Evolutionary conservation across 805 yeast species (phyloP).

Genomic region (Saccharomycopsis amapae): DNA sequence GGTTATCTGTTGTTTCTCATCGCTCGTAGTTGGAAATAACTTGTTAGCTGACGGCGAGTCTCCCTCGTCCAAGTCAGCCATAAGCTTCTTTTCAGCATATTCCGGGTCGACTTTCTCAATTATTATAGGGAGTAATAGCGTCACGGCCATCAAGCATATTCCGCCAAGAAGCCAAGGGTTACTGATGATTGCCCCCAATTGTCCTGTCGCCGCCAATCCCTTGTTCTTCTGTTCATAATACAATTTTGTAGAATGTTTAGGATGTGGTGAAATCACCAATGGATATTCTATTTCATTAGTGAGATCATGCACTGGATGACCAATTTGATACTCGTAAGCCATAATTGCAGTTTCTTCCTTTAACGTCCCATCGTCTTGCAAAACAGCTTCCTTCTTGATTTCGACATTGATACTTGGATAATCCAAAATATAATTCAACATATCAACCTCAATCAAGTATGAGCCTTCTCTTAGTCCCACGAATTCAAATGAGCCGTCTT

Average conservation of each 20-base stretch:
- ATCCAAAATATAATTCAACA: slow-evolving; percentile 10
- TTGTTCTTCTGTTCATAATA: slow-evolving; percentile 19
- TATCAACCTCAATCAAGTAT: slow-evolving; percentile 13
- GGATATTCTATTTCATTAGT: slow-evolving; percentile 17
- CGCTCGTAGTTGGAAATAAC: too few relatives aligned
- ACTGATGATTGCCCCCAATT: slow-evolving; percentile 16
- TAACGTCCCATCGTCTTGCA: slow-evolving; percentile 3
- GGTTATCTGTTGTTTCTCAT: too few relatives aligned
- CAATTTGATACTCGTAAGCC: slow-evolving; percentile 15
- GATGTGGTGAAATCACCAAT: slow-evolving; percentile 1
- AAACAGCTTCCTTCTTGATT: background rate
- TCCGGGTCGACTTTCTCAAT: slow-evolving; percentile 21
- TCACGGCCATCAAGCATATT: slow-evolving; percentile 4
- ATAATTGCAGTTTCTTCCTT: background rate
- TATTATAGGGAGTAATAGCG: slow-evolving; percentile 10
- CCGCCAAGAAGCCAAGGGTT: slow-evolving; percentile 18
- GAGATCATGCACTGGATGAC: slow-evolving; percentile 1
- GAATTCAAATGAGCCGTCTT: slow-evolving; percentile 13
- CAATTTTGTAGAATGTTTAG: slow-evolving; percentile 2
- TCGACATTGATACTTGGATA: slow-evolving; percentile 8
- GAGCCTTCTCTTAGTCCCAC: slow-evolving; percentile 9
- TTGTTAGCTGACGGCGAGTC: too few relatives aligned
- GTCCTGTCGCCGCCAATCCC: slow-evolving; percentile 21
- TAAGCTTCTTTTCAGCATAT: too few relatives aligned
- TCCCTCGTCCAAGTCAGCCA: too few relatives aligned